These are phyloP conservation scores for Hordeum marinum DNA, from an alignment of 176 grass and related monocot species.

Conservation along the genomic window DNA sequence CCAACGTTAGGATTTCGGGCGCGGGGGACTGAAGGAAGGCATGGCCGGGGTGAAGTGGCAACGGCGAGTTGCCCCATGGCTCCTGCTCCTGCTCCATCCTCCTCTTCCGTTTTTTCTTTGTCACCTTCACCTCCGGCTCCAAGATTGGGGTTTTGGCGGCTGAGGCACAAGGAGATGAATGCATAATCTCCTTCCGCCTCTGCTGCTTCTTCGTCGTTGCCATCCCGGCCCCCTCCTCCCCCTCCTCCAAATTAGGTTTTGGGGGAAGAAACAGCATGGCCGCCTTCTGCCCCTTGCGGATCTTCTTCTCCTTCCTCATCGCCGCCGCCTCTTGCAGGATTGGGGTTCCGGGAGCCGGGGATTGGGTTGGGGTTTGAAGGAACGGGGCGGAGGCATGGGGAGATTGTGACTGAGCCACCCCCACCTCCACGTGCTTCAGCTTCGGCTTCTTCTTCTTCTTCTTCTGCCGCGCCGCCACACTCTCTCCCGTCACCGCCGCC, in stretches of 20 bases:
- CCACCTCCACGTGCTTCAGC: background rate
- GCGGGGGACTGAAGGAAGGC: background rate
- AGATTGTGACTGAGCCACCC: background rate
- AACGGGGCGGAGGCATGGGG: background rate
- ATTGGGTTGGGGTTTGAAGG: background rate
- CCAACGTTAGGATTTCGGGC: background rate
- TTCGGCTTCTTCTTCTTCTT: background rate
- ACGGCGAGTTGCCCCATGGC: background rate
- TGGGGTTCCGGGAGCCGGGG: background rate
- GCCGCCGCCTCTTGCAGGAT: background rate
- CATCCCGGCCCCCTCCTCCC: background rate
- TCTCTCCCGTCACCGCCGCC: too few species aligned
- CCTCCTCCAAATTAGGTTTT: background rate
- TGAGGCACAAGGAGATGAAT: background rate
- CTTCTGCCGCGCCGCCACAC: too few species aligned
- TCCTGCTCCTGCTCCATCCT: background rate
- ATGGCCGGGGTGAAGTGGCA: background rate
- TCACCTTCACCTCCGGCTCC: background rate
- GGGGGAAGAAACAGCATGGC: background rate
- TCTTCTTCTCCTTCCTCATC: background rate
- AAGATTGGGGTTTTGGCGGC: background rate
- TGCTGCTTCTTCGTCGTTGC: background rate
- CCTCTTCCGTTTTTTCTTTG: background rate
- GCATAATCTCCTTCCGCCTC: background rate
- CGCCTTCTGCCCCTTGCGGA: background rate